phyloP scores from a whole-genome alignment of 345 rosid species.

The Combretum micranthum region DNA sequence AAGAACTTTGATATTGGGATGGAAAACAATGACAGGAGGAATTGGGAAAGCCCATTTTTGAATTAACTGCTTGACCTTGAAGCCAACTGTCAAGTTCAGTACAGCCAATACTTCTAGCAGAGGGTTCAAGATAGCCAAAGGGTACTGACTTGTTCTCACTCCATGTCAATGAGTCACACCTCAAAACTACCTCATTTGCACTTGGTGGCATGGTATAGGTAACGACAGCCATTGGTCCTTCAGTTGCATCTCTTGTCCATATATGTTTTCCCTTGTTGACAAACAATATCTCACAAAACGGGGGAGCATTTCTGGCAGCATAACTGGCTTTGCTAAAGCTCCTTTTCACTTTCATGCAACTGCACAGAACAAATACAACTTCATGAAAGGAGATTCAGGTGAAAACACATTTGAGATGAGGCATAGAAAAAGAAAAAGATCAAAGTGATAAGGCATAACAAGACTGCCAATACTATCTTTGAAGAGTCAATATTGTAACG shows the following conservation, averaged over 20 bases:
- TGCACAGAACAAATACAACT: constrained; percentile 19
- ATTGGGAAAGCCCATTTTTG: constrained; percentile 12
- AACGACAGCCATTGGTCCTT: constrained; percentile 12
- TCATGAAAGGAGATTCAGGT: not conserved
- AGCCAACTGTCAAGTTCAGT: constrained; percentile 17
- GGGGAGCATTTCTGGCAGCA: constrained; percentile 40
- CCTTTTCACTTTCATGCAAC: constrained; percentile 48
- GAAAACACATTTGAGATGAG: not conserved
- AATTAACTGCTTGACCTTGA: constrained; percentile 18
- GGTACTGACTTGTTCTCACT: constrained; percentile 9
- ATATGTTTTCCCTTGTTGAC: constrained; percentile 51
- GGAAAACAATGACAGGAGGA: constrained; percentile 12
- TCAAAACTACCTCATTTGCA: constrained; percentile 8
- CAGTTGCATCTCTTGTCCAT: constrained; percentile 56
- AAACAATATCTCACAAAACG: constrained; percentile 57
- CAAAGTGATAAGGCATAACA: not conserved
- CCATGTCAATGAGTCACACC: constrained; percentile 21
- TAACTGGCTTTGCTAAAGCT: constrained; percentile 42
- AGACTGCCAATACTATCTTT: not conserved
- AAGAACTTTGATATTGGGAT: constrained; percentile 10
- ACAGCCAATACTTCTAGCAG: constrained; percentile 16
- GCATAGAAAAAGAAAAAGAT: not conserved
- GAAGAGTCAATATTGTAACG: not conserved
- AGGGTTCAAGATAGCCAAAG: constrained; percentile 14
- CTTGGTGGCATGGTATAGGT: constrained; percentile 7